These are phyloP conservation scores for Didymella glomerata DNA, from an alignment of 2,329 filamentous ascomycete genomes.

Conservation along the genomic window DNA sequence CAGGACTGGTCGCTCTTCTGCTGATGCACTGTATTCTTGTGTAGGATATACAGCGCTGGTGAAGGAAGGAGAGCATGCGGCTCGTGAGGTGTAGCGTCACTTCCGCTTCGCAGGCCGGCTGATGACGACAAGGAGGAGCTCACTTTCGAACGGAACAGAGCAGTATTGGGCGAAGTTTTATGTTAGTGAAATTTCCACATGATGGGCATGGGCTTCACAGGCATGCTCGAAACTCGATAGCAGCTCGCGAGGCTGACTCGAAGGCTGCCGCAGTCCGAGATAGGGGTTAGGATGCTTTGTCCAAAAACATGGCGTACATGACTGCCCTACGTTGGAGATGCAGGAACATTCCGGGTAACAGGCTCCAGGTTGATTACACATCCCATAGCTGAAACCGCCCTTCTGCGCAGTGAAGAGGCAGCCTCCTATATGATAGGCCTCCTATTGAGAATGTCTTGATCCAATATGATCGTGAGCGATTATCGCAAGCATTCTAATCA, in stretches of 20 bases:
- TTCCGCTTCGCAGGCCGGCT: not conserved
- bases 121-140: not conserved
- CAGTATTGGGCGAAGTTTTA: not conserved
- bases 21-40: not conserved
- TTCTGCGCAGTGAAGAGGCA: not conserved
- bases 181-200: not conserved
- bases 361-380: not conserved
- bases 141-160: not conserved
- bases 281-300: not conserved
- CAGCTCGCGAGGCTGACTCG: constrained; percentile 1
- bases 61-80: not conserved
- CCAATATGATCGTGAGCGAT: not conserved
- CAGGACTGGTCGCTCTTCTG: not conserved
- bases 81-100: not conserved
- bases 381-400: not conserved
- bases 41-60: not conserved
- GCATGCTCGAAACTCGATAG: not conserved
- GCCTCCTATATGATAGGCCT: too few species aligned
- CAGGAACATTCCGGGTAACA: not conserved
- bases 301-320: not conserved
- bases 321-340: not conserved
- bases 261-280: not conserved
- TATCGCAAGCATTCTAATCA: too few species aligned
- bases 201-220: not conserved
- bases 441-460: not conserved